A percentile compares a stretch with the other conserved stretches of the same genome.
Evolutionary conservation across 345 rosid species (phyloP).

Genomic region (Capsella bursapastoris): DNA sequence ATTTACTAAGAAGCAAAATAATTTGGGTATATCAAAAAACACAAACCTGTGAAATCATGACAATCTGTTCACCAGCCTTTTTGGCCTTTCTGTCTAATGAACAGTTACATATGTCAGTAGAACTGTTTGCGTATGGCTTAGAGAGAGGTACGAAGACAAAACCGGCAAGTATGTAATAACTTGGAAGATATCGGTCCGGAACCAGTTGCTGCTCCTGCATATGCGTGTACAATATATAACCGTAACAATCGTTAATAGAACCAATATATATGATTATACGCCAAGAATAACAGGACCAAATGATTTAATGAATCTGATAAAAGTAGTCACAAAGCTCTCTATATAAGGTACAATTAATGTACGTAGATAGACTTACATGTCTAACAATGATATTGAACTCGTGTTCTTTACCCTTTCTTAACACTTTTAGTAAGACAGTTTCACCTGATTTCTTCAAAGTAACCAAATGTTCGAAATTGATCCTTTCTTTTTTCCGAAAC

Average conservation of each 20-base stretch:
- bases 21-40: not conserved
- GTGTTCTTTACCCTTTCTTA: slow-evolving; percentile 60
- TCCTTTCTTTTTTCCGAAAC: slow-evolving; percentile 67
- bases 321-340: not conserved
- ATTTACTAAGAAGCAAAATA: not conserved
- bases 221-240: not conserved
- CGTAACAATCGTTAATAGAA: not conserved
- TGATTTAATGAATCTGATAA: not conserved
- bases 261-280: not conserved
- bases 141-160: slow-evolving; percentile 69
- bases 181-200: slow-evolving; percentile 12
- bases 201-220: slow-evolving; percentile 57
- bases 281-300: not conserved
- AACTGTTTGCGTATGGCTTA: slow-evolving; percentile 41
- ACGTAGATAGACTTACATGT: slow-evolving; percentile 59
- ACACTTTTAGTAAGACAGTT: slow-evolving; percentile 52
- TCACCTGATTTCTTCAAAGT: slow-evolving; percentile 78
- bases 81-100: slow-evolving; percentile 24
- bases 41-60: slow-evolving; percentile 74
- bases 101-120: not conserved
- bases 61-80: slow-evolving; percentile 53
- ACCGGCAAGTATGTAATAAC: slow-evolving; percentile 79
- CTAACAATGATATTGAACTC: slow-evolving; percentile 52
- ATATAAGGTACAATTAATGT: not conserved
- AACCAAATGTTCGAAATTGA: slow-evolving; percentile 70